Base-by-base conservation (phyloP, 2,329 filamentous ascomycete species). In the Claviceps lovelessii region DNA sequence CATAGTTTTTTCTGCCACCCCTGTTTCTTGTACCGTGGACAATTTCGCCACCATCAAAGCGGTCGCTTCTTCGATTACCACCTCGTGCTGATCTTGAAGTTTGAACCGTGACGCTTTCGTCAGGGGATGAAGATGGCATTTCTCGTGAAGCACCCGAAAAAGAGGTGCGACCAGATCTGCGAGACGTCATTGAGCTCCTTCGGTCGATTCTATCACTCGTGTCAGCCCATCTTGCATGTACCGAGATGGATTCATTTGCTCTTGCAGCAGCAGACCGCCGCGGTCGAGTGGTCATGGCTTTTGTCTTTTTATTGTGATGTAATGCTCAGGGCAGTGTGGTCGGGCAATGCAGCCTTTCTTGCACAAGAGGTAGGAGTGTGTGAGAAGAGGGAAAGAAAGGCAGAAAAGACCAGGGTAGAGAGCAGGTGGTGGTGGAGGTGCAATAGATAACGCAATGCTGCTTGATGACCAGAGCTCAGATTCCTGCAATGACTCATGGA, bases 1-100 rank as follows among this genome's bases (percentile, higher is more conserved):
- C 76, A 54, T 82, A 82, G 60, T 74, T 81, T 68, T 81, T 81
- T 67, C 79, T 79, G 19, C 72, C 73, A 6, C 75, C 76, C 9
- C 78, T 73, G 56, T 76, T 79, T 51, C 78, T 72, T 61, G 76
- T 78, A 42, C 75, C 73, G 31, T 72, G 68, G 19, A 77, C 64
- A 51, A 78, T 75, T 60, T 77, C 73, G 35, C 73, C 72, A 29
- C 71, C 72, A 29, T 68, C 68, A 53, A 75, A 75, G 48, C 64
- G 63, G 28, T 72, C 70, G 42, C 67, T 64, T 51, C 65, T 65
- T 49, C 69, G 68, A 47, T 66, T 61, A 50, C 67, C 69, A 49
- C 64, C 70, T 46, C 71, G 71, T 7, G 73, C 76, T 49, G 73
- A 71, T 62, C 79, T 76, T 45, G 75, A 70, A 8, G 77, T 69